Evolutionary conservation across 352 stramenopile species (phyloP), one percentile per base, ranked within the genome.

Genomic region (Pythium volutum): DNA sequence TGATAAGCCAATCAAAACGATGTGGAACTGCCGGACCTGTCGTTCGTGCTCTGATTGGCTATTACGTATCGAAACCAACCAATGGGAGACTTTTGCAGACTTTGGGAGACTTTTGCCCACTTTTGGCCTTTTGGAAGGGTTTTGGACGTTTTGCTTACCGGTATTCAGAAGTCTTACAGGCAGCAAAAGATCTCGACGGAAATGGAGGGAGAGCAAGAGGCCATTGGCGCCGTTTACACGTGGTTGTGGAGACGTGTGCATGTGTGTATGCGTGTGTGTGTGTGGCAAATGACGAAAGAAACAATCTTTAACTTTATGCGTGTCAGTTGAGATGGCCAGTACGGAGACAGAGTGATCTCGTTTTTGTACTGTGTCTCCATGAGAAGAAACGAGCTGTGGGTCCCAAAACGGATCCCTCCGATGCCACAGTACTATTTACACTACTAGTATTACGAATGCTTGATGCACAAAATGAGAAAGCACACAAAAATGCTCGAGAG

Each of bases 381-480:
- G 70, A 75, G 64, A 78, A 81, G 64, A 61, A 57, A 76, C 49
- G 56, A 74, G 62, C 38, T 56, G 6, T 11, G 31, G 31, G 31
- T 36, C 11, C 4, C 5, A 4, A 43, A n/a, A 16, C 36, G 33
- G 33, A 38, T 38, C 36, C 36, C 9, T 22, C 53, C 59, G 55
- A 64, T 64, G 58, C 58, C 47, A 56, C 57, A 43, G 0, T n/a
- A 10, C 10, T 20, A 15, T 20, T 43, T 43, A 0, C 36, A 18
- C 15, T 43, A 43, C 14, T 43, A 16, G 11, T 3, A 22, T 47
- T 86, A 88, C 20, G 74, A 80, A 58, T 93, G 84, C 41, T 92
- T 93, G 53, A 79, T 43, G 7, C 89, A 12, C 23, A 93, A 70
- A 12, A 90, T 69, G 20, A 83, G 46, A 59, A 91, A 87, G 61